Conservation (phyloP, 345 rosid species). For the Noccaea bulbosa region DNA sequence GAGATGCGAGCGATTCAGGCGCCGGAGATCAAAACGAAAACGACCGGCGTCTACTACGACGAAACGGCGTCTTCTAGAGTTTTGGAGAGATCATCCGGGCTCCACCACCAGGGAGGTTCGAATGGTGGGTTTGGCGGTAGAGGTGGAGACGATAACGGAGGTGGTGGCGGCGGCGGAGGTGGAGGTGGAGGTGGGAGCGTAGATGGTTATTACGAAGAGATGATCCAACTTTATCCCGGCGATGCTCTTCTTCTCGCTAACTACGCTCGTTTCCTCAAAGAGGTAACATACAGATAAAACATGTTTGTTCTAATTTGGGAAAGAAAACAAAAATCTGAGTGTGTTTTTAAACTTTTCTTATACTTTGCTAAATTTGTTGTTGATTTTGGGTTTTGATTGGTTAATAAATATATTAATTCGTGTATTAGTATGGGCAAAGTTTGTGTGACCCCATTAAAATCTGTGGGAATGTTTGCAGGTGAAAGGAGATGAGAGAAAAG, state of each 20-base stretch:
- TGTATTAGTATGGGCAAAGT: not conserved
- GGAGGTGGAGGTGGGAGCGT: constrained; percentile 49
- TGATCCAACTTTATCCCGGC: constrained; percentile 65
- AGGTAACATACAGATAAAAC: constrained; percentile 48
- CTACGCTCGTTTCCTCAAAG: constrained; percentile 74
- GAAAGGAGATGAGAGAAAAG: constrained; percentile 60
- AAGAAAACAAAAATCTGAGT: too few relatives aligned
- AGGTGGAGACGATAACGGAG: constrained; percentile 36
- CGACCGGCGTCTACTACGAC: constrained; percentile 13
- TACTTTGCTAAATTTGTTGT: not conserved
- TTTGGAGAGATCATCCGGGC: constrained; percentile 22
- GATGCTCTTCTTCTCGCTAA: constrained; percentile 63
- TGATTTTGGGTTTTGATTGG: constrained; percentile 4
- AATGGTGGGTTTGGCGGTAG: constrained; percentile 58
- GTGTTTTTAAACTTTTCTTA: too few relatives aligned
- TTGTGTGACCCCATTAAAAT: not conserved
- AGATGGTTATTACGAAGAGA: constrained; percentile 61
- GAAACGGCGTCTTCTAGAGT: constrained; percentile 14
- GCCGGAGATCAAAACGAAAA: constrained; percentile 26
- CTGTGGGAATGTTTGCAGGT: constrained; percentile 39
- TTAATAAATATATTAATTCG: not conserved
- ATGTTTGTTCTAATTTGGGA: not conserved
- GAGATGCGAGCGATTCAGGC: constrained; percentile 13
- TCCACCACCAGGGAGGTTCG: constrained; percentile 31
- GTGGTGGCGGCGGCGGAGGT: constrained; percentile 38